Percentiles rank a stretch among this genome's conserved stretches.
These are phyloP conservation scores for Bruguiera sexangula DNA, from an alignment of 345 rosid genomes.

Conservation along the genomic window DNA sequence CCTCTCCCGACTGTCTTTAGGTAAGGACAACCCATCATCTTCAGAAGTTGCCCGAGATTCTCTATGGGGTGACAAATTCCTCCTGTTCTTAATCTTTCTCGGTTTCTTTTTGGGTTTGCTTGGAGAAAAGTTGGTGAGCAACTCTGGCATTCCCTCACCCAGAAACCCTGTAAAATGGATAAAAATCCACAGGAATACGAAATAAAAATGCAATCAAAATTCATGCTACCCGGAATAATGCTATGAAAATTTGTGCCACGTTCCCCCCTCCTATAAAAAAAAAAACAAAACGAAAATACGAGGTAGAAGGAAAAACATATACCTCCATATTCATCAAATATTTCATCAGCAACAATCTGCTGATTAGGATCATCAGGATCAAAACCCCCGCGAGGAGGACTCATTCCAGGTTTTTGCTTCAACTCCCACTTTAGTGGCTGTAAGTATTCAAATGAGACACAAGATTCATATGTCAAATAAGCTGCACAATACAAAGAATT, in stretches of 20 bases:
- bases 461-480: not conserved
- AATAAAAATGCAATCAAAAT: not conserved
- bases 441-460: slow-evolving; percentile 5
- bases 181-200: not conserved
- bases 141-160: slow-evolving; percentile 54
- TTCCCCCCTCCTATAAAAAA: too few species aligned
- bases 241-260: too few species aligned
- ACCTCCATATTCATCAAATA: slow-evolving; percentile 98
- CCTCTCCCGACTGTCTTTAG: slow-evolving; percentile 36
- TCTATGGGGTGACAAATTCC: slow-evolving; percentile 37
- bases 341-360: slow-evolving; percentile 95
- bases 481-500: not conserved
- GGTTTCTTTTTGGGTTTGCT: slow-evolving; percentile 47
- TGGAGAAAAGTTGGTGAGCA: slow-evolving; percentile 48
- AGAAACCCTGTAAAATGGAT: slow-evolving; percentile 64
- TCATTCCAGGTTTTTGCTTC: slow-evolving; percentile 92
- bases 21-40: slow-evolving; percentile 35
- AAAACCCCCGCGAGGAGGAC: slow-evolving; percentile 99
- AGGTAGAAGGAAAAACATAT: slow-evolving; percentile 8
- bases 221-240: not conserved
- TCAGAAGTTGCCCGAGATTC: slow-evolving; percentile 12
- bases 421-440: slow-evolving; percentile 98
- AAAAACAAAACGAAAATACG: too few species aligned
- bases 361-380: slow-evolving; percentile 87
- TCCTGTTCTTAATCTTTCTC: slow-evolving; percentile 45